Percentiles rank a stretch among this genome's conserved stretches.
Conservation (phyloP, 1,284 basidiomycete genomes). For the Garcileccinum viscosum region DNA sequence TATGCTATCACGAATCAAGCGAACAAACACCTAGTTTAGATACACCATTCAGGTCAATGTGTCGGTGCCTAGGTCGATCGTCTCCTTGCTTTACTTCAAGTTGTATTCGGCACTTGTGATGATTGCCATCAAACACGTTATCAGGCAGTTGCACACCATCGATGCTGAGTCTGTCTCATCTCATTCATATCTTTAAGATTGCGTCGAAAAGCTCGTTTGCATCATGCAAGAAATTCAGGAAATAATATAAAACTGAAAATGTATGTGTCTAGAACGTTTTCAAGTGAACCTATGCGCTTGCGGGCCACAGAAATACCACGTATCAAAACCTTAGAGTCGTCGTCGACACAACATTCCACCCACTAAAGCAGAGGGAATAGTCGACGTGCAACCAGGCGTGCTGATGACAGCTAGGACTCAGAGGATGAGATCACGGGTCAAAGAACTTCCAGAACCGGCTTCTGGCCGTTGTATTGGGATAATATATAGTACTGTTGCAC, state of each 20-base stretch:
- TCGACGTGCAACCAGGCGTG: neutral
- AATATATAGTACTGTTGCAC: constrained; percentile 15
- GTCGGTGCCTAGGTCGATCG: neutral
- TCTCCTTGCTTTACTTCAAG: neutral
- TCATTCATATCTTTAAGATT: neutral
- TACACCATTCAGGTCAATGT: neutral
- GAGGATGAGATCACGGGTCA: neutral
- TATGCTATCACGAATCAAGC: too few species aligned
- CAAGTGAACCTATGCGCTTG: neutral
- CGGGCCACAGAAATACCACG: neutral
- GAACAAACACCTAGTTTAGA: neutral
- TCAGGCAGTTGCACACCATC: neutral
- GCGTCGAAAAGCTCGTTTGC: neutral
- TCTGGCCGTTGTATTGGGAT: neutral
- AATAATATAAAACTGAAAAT: too few species aligned
- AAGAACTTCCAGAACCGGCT: neutral
- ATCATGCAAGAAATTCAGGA: neutral
- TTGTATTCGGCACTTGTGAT: neutral
- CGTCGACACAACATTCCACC: neutral
- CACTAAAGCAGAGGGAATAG: neutral
- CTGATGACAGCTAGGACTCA: neutral
- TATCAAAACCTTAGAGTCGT: neutral
- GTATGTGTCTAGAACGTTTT: neutral
- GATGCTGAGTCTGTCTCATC: neutral
- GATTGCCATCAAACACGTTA: neutral